These are phyloP conservation scores for Aristolochia californica DNA, from an alignment of 164 flowering plant genomes.

Conservation along the genomic window DNA sequence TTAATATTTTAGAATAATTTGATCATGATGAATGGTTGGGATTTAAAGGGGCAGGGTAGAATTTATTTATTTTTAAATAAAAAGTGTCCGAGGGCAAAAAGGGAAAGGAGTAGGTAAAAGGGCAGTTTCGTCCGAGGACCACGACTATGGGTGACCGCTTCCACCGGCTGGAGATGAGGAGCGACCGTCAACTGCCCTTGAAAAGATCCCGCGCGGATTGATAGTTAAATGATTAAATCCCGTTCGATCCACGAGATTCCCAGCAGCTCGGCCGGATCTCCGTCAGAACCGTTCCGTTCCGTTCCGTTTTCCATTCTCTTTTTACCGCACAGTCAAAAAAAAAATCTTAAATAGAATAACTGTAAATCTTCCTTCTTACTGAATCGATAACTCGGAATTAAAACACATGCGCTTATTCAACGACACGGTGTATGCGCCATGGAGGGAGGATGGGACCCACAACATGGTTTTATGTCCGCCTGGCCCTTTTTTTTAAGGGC, in stretches of 20 bases:
- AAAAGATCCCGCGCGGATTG: background rate
- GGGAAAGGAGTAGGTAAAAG: background rate
- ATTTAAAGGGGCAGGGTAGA: background rate
- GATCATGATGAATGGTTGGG: background rate
- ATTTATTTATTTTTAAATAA: background rate
- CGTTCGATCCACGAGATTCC: constrained; percentile 1
- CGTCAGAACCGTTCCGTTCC: constrained; percentile 18
- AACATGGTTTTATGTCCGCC: no score
- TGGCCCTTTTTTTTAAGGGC: no score
- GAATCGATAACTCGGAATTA: no score
- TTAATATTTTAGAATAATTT: no score
- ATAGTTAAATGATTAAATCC: constrained; percentile 6
- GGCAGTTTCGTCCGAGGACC: constrained; percentile 1
- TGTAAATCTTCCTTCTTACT: no score
- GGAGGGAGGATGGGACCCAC: no score
- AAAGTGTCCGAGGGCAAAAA: background rate
- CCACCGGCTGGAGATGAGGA: constrained; percentile 17
- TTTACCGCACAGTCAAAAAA: no score
- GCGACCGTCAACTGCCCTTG: constrained; percentile 10
- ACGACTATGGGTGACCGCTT: constrained; percentile 14
- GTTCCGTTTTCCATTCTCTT: constrained; percentile 1
- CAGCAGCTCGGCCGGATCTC: constrained; percentile 6
- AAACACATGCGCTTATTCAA: no score
- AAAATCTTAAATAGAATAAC: no score
- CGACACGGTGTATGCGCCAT: no score